Base-by-base conservation (phyloP, 176 grass and related monocot species). In the Secale cereale region DNA sequence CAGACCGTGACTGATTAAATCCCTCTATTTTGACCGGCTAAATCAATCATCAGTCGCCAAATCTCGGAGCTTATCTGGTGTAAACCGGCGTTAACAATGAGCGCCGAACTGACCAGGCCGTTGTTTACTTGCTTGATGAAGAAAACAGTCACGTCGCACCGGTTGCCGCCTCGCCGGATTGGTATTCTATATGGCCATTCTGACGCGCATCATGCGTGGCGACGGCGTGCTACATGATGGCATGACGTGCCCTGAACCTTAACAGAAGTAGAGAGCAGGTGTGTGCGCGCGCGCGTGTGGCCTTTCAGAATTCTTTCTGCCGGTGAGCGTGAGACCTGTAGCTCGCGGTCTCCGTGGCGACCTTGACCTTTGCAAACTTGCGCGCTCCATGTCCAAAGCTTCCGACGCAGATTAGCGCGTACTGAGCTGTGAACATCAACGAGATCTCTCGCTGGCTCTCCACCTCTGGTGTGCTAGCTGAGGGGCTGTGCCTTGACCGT, bases 191-290 rank as follows among this genome's bases (percentile, higher is more conserved):
- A 32, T 30, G 4, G 7, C 23, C 27, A 20, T 19, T 50, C 30
- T 4, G 26, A 52, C 12, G 28, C 50, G 29, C 7, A 35, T n/a
- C 9, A 7, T 27, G 14, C 28, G 27, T 16, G 62, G 28, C 12
- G 8, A 39, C 37, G 37, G 37, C 39, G 39, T 11, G 4, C 41
- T 48, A 48, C 25, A 17, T 8, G 13, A 10, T 54, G 74, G n/a
- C 64, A 72, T 88, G 37, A 78, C 50, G 81, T 79, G 81, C 16
- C 37, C 67, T 4, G 26, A 79, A 65, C 66, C 40, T 65, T 84
- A 79, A 83, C 40, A 56, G 79, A 79, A 84, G 41, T 16, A 52
- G 48, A 7, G 10, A 13, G 41, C 41, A 43, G 41, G 41, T 41
- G 40, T 41, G 40, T 41, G 40, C 10, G 40, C 10, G 40, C 40